Percentiles rank a stretch among this genome's conserved stretches.
phyloP scores from a whole-genome alignment of 495 filamentous ascomycete species.

The Aspergillus sparsus region DNA sequence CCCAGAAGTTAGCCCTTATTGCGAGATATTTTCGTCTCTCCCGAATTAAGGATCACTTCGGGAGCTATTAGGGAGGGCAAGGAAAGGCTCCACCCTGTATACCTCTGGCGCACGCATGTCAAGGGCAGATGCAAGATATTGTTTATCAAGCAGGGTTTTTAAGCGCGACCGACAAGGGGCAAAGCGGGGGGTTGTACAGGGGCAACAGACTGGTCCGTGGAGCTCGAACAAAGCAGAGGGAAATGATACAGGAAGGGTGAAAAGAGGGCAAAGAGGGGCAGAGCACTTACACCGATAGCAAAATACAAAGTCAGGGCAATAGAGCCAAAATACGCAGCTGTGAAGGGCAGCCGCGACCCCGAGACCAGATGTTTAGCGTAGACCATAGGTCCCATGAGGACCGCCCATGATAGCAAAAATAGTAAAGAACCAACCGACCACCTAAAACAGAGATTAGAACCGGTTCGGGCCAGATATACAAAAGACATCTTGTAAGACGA shows the following conservation, averaged over 20 bases:
- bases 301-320: conserved; percentile 90
- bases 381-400: conserved; percentile 82
- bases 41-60: conserved; percentile 16
- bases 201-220: conserved; percentile 1
- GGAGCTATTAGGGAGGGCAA: not conserved
- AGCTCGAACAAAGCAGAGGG: not conserved
- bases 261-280: not conserved
- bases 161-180: not conserved
- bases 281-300: conserved; percentile 76
- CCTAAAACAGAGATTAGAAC: conserved; percentile 48
- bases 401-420: conserved; percentile 91
- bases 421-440: conserved; percentile 92
- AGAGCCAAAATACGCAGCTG: conserved; percentile 94
- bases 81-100: conserved; percentile 15
- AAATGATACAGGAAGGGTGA: not conserved
- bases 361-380: conserved; percentile 88
- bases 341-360: conserved; percentile 84
- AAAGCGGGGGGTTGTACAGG: conserved; percentile 10
- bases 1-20: not conserved
- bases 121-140: conserved; percentile 14
- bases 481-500: conserved; percentile 11
- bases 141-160: conserved; percentile 7
- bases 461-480: conserved; percentile 27
- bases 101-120: not conserved
- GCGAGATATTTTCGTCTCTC: conserved; percentile 7